Conservation (phyloP, 164 flowering plant species). For the Stephania cephalantha region DNA sequence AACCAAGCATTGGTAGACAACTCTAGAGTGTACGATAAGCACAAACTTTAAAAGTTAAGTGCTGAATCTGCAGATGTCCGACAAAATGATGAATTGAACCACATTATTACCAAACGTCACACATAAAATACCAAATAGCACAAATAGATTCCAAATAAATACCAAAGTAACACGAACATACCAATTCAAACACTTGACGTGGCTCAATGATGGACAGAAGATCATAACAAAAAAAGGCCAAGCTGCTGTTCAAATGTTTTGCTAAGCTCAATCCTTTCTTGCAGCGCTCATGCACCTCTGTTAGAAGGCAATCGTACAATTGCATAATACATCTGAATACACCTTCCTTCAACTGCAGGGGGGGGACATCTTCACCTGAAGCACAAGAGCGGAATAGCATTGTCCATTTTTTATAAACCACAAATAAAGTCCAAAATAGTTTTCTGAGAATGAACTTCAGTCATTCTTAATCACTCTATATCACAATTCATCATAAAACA, state of each 20-base stretch:
- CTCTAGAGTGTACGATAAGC: no score
- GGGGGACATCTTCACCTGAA: conserved; percentile 94
- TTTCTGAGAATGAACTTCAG: no score
- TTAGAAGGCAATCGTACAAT: conserved; percentile 92
- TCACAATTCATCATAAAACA: not conserved
- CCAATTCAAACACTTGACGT: conserved; percentile 98
- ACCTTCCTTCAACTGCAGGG: conserved; percentile 95
- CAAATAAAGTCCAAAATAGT: no score
- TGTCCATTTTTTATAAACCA: no score
- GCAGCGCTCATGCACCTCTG: conserved; percentile 98
- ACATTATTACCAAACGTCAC: no score
- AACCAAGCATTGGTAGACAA: no score
- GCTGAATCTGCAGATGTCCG: no score
- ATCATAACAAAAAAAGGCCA: conserved; percentile 97
- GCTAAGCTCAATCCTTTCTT: conserved; percentile 96
- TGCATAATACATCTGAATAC: conserved; percentile 96
- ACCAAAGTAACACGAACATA: conserved; percentile 25
- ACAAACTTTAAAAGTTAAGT: no score
- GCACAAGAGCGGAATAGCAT: not conserved
- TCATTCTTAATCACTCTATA: no score
- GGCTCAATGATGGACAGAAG: conserved; percentile 91
- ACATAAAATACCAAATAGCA: conserved; percentile 6
- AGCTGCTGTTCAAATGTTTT: conserved; percentile 89
- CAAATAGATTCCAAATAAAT: not conserved
- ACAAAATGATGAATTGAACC: no score